A percentile compares a stretch with the other conserved stretches of the same genome.
Evolutionary conservation across 768 basidiomycete genomes (phyloP).

Genomic region (Kwoniella sp.): DNA sequence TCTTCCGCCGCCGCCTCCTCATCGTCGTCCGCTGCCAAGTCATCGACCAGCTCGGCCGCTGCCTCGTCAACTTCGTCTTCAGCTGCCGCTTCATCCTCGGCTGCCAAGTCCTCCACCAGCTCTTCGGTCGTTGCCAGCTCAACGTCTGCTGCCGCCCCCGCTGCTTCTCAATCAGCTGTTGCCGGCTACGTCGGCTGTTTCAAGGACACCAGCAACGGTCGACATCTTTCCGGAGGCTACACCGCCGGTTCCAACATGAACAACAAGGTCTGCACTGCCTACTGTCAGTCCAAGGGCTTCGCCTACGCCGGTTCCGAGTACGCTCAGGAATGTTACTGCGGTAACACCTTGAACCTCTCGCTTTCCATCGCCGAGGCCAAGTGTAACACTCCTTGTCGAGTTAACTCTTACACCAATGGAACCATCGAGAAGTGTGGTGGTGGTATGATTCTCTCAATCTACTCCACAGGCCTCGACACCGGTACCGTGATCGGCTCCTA

Average conservation of each 20-base stretch:
- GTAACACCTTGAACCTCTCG: conserved; percentile 66
- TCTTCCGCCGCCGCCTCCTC: conserved; percentile 9
- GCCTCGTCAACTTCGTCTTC: conserved; percentile 13
- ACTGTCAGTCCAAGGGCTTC: conserved; percentile 64
- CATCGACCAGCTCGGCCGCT: conserved; percentile 6
- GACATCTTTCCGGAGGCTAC: conserved; percentile 17
- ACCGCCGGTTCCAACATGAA: conserved; percentile 20
- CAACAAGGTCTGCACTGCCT: conserved; percentile 63
- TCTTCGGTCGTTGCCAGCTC: conserved; percentile 14
- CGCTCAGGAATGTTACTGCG: conserved; percentile 61
- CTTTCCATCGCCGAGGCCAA: conserved; percentile 58
- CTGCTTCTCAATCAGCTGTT: conserved; percentile 9
- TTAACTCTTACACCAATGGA: conserved; percentile 43
- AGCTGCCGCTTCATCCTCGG: conserved; percentile 8
- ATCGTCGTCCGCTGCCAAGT: conserved; percentile 16
- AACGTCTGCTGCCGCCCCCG: conserved; percentile 5
- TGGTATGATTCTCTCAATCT: conserved; percentile 26
- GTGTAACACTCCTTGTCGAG: conserved; percentile 75
- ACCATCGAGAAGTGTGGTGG: conserved; percentile 39
- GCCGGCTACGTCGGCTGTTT: conserved; percentile 24
- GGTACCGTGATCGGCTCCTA: conserved; percentile 6
- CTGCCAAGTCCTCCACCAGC: conserved; percentile 2
- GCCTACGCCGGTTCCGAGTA: conserved; percentile 73
- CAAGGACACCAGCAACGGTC: conserved; percentile 10
- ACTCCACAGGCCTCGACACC: conserved; percentile 11